Evolutionary conservation across 2,329 filamentous ascomycete species (phyloP).

Genomic region (Xylariaceae sp.): DNA sequence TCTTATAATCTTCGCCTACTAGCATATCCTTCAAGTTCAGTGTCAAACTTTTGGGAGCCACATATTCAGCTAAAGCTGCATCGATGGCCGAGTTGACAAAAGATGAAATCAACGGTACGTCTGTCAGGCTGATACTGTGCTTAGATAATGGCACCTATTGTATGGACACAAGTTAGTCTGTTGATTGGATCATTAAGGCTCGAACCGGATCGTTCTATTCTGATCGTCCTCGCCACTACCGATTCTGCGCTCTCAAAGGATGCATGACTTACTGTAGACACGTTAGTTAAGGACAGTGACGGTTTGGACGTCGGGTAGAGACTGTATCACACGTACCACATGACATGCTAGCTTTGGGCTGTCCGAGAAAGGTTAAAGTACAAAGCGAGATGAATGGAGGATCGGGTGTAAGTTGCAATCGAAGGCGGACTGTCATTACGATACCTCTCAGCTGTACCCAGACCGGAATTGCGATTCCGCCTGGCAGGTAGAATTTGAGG

Average conservation of each 20-base stretch:
- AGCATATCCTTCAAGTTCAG: conserved; percentile 74
- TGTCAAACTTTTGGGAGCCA: conserved; percentile 71
- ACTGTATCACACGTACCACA: no score
- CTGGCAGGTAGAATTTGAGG: conserved; percentile 65
- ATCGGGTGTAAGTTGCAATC: conserved; percentile 70
- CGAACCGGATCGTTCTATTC: no score
- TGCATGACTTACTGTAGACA: no score
- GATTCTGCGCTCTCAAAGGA: no score
- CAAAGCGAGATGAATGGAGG: conserved; percentile 74
- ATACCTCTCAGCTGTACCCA: conserved; percentile 74
- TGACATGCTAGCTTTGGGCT: conserved; percentile 59
- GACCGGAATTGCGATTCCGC: conserved; percentile 53
- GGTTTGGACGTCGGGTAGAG: no score
- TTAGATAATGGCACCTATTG: conserved; percentile 58
- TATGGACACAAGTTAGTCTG: no score
- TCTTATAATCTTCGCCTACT: conserved; percentile 74
- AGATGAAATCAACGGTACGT: conserved; percentile 68
- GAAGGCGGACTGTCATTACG: conserved; percentile 64
- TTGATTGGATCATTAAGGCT: no score
- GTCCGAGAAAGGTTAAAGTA: conserved; percentile 70
- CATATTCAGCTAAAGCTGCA: conserved; percentile 70
- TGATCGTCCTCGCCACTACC: no score
- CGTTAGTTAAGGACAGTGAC: no score
- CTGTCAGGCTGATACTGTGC: conserved; percentile 68
- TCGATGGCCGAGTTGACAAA: conserved; percentile 74